Evolutionary conservation across 2,329 filamentous ascomycete species (phyloP), one percentile per base, ranked within the genome.

Genomic region (Myriosclerotinia duriaeana): DNA sequence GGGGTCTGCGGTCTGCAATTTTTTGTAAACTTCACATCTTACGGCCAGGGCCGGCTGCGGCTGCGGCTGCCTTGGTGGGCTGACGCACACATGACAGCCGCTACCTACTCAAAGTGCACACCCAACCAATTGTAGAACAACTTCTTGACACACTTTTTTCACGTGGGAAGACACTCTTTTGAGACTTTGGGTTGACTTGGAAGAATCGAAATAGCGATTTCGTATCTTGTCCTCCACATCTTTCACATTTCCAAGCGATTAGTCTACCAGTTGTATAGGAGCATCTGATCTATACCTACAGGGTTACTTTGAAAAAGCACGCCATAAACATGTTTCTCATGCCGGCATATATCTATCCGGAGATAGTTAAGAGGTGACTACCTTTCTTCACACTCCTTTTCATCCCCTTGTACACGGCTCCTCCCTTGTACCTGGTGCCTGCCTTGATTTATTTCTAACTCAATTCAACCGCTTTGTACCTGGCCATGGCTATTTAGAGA

Each of bases 191-290:
- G 20, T 34, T 22, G 30, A 38, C n/a, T 8, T 12, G 5, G 12
- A 36, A 20, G 30, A 30, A 60, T 60, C 30, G 56, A 50, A 38
- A 44, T 38, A 50, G 50, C 58, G 30, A 60, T 60, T 48, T 44
- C 20, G 44, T 60, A n/a, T 34, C 56, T 48, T 48, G 56, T 50
- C 44, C 42, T 60, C 46, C 44, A 26, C 34, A n/a, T 11, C 15
- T 48, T 0, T 6, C 5, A 26, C 38, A 7, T 30, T 26, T 34
- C 6, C 34, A 26, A 22, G 34, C 38, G 30, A 8, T 60, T 12
- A 38, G 30, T 36, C 30, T 22, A 12, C 44, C 58, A 60, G 22
- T 48, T 2, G 26, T 17, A 50, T n/a, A 8, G n/a, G n/a, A 34
- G 9, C 44, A 20, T 17, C 14, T 50, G 56, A 60, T 60, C 58